A percentile compares a stretch with the other conserved stretches of the same genome.
Conservation (phyloP, 2,329 filamentous ascomycete genomes). For the Emmonsiellopsis sp. region DNA sequence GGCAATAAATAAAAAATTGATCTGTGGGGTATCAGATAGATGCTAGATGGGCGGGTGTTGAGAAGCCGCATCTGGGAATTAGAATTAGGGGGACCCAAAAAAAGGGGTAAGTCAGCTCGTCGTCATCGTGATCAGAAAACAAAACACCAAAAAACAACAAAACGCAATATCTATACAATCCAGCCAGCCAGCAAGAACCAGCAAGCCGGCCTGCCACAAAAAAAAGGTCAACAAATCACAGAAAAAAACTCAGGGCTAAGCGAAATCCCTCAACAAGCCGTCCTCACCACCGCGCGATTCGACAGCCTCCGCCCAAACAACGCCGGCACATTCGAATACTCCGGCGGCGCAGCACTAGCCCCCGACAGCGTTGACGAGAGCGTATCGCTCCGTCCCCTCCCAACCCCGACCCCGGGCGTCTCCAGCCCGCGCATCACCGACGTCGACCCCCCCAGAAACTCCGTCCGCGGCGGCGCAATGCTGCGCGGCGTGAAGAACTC, state of each 20-base stretch:
- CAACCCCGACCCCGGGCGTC: background rate
- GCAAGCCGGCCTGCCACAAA: too few relatives aligned
- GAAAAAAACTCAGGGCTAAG: background rate
- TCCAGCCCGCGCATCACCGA: background rate
- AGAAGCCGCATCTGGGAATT: too few relatives aligned
- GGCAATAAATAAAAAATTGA: too few relatives aligned
- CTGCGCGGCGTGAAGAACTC: conserved; percentile 11
- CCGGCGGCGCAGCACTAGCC: conserved; percentile 1
- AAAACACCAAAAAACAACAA: too few relatives aligned
- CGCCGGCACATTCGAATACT: conserved; percentile 3
- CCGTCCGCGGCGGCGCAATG: conserved; percentile 4
- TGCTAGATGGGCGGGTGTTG: too few relatives aligned
- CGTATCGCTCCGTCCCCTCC: background rate
- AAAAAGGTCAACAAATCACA: background rate
- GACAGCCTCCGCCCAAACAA: background rate
- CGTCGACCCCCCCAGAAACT: conserved; percentile 5
- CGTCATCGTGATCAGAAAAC: too few relatives aligned
- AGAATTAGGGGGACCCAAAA: too few relatives aligned
- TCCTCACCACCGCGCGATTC: background rate
- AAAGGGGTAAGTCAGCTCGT: too few relatives aligned
- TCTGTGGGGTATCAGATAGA: too few relatives aligned
- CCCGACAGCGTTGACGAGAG: background rate
- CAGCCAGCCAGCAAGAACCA: too few relatives aligned
- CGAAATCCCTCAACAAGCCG: background rate
- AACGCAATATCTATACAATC: too few relatives aligned